These are phyloP conservation scores for Cryphonectria japonica DNA, from an alignment of 2,329 filamentous ascomycete species.

Conservation along the genomic window DNA sequence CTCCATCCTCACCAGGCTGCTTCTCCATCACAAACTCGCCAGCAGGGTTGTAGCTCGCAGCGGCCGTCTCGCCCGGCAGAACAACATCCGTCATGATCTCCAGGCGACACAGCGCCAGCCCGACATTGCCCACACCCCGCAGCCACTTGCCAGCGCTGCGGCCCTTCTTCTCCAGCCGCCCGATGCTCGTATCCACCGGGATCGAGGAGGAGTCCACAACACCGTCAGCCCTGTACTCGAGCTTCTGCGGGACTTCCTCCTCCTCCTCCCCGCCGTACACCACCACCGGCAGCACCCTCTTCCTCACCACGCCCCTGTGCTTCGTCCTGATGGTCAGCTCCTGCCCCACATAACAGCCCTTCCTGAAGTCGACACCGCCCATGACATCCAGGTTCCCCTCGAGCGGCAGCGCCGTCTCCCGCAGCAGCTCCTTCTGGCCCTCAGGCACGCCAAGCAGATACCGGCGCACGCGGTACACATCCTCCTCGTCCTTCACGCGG, in stretches of 20 bases:
- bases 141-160: slow-evolving; percentile 83
- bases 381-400: slow-evolving; percentile 89
- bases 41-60: slow-evolving; percentile 62
- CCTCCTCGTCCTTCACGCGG: slow-evolving; percentile 41
- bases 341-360: slow-evolving; percentile 96
- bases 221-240: slow-evolving; percentile 49
- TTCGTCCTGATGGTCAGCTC: slow-evolving; percentile 95
- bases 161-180: slow-evolving; percentile 57
- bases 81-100: slow-evolving; percentile 87
- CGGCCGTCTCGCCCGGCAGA: slow-evolving; percentile 69
- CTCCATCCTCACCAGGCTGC: slow-evolving; percentile 47
- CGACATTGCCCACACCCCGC: slow-evolving; percentile 79
- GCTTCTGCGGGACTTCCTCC: slow-evolving; percentile 39
- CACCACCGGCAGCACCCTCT: slow-evolving; percentile 81
- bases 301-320: slow-evolving; percentile 91
- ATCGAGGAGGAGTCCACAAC: slow-evolving; percentile 41
- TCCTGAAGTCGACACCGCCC: slow-evolving; percentile 86
- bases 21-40: slow-evolving; percentile 62
- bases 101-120: slow-evolving; percentile 82
- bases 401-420: slow-evolving; percentile 75
- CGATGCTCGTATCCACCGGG: slow-evolving; percentile 53
- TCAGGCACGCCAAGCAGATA: slow-evolving; percentile 84
- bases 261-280: slow-evolving; percentile 57
- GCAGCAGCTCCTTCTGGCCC: slow-evolving; percentile 76
- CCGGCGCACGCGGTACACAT: slow-evolving; percentile 73